Evolutionary conservation across 1,284 basidiomycete species (phyloP).

Genomic region (Entoloma clypeatum): DNA sequence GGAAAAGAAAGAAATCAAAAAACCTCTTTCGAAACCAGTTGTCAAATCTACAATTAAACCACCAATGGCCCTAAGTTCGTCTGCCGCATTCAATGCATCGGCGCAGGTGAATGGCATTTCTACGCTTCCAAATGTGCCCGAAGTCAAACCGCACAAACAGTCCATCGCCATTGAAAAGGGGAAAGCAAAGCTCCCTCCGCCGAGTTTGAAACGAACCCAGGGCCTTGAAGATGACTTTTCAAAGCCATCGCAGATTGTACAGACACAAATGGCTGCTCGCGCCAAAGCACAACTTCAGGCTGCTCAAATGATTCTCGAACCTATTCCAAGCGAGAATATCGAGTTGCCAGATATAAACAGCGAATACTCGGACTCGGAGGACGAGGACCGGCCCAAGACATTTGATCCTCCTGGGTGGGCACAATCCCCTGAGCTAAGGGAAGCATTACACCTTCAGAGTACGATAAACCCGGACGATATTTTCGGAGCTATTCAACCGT

Average conservation of each 20-base stretch:
- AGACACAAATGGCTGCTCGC: conserved; percentile 65
- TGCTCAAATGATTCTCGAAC: conserved; percentile 43
- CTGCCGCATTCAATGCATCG: conserved; percentile 33
- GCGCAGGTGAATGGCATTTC: conserved; percentile 24
- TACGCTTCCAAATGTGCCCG: conserved; percentile 26
- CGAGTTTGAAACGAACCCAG: conserved; percentile 25
- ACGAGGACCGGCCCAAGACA: conserved; percentile 71
- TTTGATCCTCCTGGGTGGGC: conserved; percentile 84
- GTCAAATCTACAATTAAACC: conserved; percentile 35
- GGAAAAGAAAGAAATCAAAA: conserved; percentile 63
- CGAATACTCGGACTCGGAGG: conserved; percentile 94
- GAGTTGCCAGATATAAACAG: conserved; percentile 92
- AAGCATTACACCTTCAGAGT: conserved; percentile 76
- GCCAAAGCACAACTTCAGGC: conserved; percentile 64
- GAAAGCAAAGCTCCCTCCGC: conserved; percentile 44
- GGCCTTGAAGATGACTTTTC: conserved; percentile 45
- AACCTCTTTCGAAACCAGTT: conserved; percentile 43
- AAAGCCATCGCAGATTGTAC: conserved; percentile 59
- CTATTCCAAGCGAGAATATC: conserved; percentile 74
- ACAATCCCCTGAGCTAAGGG: conserved; percentile 80
- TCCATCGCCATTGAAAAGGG: conserved; percentile 35
- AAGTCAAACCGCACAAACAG: conserved; percentile 34
- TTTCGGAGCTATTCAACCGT: conserved; percentile 80
- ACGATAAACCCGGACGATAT: conserved; percentile 89
- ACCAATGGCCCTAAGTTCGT: conserved; percentile 30